Percentiles rank a stretch among this genome's conserved stretches.
phyloP scores from a whole-genome alignment of 495 filamentous ascomycete species.

The Talaromyces borbonicus region DNA sequence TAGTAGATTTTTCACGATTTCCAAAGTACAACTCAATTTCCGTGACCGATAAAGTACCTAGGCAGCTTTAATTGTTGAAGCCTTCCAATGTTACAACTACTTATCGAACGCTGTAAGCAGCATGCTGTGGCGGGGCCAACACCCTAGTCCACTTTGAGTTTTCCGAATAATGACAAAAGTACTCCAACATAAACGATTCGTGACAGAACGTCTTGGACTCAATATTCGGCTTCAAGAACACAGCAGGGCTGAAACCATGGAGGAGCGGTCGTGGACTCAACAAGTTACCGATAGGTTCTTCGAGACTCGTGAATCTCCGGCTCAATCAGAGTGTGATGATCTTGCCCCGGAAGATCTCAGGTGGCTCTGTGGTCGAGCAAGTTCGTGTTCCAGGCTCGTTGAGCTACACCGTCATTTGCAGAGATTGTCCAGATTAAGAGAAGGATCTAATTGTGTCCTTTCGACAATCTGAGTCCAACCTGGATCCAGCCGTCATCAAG shows the following conservation, averaged over 20 bases:
- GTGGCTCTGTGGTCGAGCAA: constrained; percentile 13
- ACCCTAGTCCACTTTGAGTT: no score
- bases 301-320: constrained; percentile 14
- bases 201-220: neutral
- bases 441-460: constrained; percentile 18
- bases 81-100: no score
- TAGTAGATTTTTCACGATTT: no score
- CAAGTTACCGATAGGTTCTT: constrained; percentile 16
- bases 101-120: no score
- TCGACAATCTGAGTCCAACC: constrained; percentile 13
- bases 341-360: constrained; percentile 18
- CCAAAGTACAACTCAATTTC: no score
- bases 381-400: constrained; percentile 19
- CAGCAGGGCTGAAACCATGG: constrained; percentile 1
- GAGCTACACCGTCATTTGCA: constrained; percentile 23
- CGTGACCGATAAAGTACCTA: no score
- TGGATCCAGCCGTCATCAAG: constrained; percentile 7
- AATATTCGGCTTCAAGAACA: neutral
- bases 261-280: constrained; percentile 5
- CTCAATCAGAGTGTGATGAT: constrained; percentile 15
- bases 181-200: no score
- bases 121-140: no score
- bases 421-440: constrained; percentile 9
- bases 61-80: no score
- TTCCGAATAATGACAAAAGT: no score